Evolutionary conservation across 177 flowering plant species (phyloP), one percentile per base, ranked within the genome.

Genomic region (Telopea speciosissima): DNA sequence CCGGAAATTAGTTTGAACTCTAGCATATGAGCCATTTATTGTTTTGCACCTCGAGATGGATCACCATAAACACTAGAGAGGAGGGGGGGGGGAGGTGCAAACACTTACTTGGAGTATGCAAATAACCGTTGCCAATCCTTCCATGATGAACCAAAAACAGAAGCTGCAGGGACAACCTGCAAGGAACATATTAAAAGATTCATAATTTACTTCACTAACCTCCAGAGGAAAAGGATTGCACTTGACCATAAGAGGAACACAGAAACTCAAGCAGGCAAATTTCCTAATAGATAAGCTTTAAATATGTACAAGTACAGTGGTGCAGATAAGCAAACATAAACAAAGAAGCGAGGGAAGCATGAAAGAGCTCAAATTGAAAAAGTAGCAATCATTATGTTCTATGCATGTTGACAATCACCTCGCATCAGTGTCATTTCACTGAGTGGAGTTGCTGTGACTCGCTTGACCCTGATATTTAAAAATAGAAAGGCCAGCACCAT

Each of bases 141-240:
- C 94, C 93, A 89, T 24, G 95, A 89, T 72, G 89, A 79, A 62
- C 99, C 98, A 85, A 78, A 89, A 73, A 88, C 89, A 81, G 83
- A 81, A 69, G 95, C 91, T 61, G 95, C 82, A 36, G 97, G 99
- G 56, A 85, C 92, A 79, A 83, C 70, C 99, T 95, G 86, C 69
- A 40, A 81, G 63, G 49, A 36, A 33, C 71, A 72, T 56, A 58
- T 24, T 23, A 66, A n/a, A 3, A 56, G 52, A 36, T 66, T 56
- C 13, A 58, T 19, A 17, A 64, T 52, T 60, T 59, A 60, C 24
- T 73, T 73, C 67, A 28, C 13, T 73, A 73, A 49, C 54, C 42
- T 24, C 52, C 14, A 59, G 13, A 63, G 49, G 10, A 19, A 10
- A 26, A 2, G 3, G 8, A 49, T 54, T 7, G 61, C 61, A 58